phyloP scores from a whole-genome alignment of 768 basidiomycete genomes.

The Suillus americanus region DNA sequence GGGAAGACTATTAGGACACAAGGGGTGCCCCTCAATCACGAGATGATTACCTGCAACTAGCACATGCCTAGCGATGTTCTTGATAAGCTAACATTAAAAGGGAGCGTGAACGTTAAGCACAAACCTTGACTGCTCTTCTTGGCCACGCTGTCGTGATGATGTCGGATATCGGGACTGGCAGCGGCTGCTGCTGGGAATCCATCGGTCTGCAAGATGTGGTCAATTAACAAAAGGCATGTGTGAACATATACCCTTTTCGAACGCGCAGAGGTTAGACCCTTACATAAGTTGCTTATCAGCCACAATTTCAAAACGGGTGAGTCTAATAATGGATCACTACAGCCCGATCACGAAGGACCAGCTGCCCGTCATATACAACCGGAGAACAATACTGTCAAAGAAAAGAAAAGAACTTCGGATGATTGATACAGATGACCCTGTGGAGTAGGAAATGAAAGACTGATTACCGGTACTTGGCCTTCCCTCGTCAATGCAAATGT shows the following conservation, averaged over 20 bases:
- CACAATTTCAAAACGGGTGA: no score
- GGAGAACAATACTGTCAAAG: neutral
- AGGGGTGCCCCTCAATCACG: neutral
- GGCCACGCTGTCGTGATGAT: constrained; percentile 47
- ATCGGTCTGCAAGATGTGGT: constrained; percentile 29
- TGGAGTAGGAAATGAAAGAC: neutral
- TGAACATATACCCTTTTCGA: constrained; percentile 30
- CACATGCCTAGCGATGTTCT: constrained; percentile 46
- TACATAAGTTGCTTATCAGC: neutral
- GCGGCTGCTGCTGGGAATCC: constrained; percentile 34
- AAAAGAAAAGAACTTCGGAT: neutral
- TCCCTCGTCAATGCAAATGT: neutral
- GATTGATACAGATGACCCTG: neutral
- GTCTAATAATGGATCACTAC: no score
- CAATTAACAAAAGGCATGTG: constrained; percentile 25
- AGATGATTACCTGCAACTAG: constrained; percentile 49
- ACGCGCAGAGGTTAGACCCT: neutral
- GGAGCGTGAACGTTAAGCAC: constrained; percentile 15
- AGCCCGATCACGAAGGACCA: neutral
- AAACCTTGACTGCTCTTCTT: constrained; percentile 52
- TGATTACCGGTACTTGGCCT: neutral
- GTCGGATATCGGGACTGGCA: constrained; percentile 40
- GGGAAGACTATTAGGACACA: neutral
- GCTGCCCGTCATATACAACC: neutral
- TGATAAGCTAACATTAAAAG: constrained; percentile 14